Percentiles rank a stretch among this genome's conserved stretches.
phyloP scores from a whole-genome alignment of 495 filamentous ascomycete species.

The Aspergillus cavernicola region DNA sequence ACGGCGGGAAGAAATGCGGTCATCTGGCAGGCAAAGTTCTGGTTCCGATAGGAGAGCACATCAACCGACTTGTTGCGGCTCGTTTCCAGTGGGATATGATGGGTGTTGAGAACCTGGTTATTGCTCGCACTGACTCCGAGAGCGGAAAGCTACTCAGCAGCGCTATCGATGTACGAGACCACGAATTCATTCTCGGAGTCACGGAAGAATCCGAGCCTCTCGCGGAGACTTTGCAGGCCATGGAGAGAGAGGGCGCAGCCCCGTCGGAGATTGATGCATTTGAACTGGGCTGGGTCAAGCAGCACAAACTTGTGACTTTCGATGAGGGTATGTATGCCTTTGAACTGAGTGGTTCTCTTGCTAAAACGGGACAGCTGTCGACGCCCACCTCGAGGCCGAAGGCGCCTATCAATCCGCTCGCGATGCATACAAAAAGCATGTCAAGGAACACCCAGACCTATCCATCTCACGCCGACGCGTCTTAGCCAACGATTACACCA shows the following conservation, averaged over 20 bases:
- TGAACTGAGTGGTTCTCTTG: neutral
- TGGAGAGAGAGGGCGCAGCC: slow-evolving; percentile 76
- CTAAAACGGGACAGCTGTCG: slow-evolving; percentile 53
- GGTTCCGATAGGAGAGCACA: slow-evolving; percentile 91
- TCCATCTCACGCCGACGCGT: slow-evolving; percentile 71
- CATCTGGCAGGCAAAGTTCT: slow-evolving; percentile 96
- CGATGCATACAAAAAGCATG: slow-evolving; percentile 57
- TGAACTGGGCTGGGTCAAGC: slow-evolving; percentile 87
- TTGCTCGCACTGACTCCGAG: slow-evolving; percentile 93
- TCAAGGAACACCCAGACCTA: slow-evolving; percentile 62
- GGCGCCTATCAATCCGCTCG: slow-evolving; percentile 59
- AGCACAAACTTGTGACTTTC: slow-evolving; percentile 81
- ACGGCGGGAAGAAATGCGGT: slow-evolving; percentile 98
- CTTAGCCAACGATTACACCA: slow-evolving; percentile 62
- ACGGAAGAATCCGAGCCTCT: slow-evolving; percentile 69
- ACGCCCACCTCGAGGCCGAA: slow-evolving; percentile 64
- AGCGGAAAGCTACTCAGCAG: slow-evolving; percentile 86
- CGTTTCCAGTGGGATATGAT: slow-evolving; percentile 98
- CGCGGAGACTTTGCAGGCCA: slow-evolving; percentile 82
- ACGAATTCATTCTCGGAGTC: slow-evolving; percentile 92
- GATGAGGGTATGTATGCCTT: slow-evolving; percentile 62
- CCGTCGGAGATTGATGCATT: slow-evolving; percentile 77
- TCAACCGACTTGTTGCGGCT: slow-evolving; percentile 87
- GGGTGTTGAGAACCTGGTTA: slow-evolving; percentile 89
- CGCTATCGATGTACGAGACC: slow-evolving; percentile 87